phyloP scores from a whole-genome alignment of 768 basidiomycete species.

The Phylloporus sp. region DNA sequence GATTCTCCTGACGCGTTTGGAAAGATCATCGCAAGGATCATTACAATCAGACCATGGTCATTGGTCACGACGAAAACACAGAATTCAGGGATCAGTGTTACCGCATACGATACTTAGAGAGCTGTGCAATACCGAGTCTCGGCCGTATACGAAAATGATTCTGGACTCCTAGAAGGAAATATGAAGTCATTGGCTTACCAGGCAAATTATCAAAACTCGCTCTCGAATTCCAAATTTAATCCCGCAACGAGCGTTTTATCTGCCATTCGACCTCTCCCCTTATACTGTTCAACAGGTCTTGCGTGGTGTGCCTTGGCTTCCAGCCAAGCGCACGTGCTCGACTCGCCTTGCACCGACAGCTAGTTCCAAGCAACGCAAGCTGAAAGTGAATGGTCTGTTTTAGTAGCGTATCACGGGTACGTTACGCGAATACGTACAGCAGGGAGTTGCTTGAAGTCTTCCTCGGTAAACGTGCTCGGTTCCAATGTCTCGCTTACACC shows the following conservation, averaged over 20 bases:
- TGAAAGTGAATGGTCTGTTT: background rate
- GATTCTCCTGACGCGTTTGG: too few relatives aligned
- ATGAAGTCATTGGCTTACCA: too few relatives aligned
- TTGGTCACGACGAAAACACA: too few relatives aligned
- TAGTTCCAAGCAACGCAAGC: slow-evolving; percentile 19
- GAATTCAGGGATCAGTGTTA: too few relatives aligned
- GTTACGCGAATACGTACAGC: background rate
- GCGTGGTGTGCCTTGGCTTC: slow-evolving; percentile 29
- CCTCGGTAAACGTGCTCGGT: slow-evolving; percentile 40
- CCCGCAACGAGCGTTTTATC: slow-evolving; percentile 2
- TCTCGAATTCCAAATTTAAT: background rate
- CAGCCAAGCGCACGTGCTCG: slow-evolving; percentile 25
- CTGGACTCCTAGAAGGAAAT: too few relatives aligned
- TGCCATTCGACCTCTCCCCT: slow-evolving; percentile 19
- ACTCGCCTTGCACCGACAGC: slow-evolving; percentile 17
- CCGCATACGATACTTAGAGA: too few relatives aligned
- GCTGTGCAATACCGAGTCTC: too few relatives aligned
- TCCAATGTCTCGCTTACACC: slow-evolving; percentile 18
- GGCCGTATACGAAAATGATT: too few relatives aligned
- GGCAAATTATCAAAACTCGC: too few relatives aligned
- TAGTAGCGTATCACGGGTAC: background rate
- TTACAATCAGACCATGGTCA: too few relatives aligned
- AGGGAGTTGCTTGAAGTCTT: slow-evolving; percentile 10
- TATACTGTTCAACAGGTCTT: slow-evolving; percentile 21
- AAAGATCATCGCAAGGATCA: too few relatives aligned